A percentile compares a stretch with the other conserved stretches of the same genome.
Conservation (phyloP, 2,329 filamentous ascomycete genomes). For the Erysiphe neolycopersici region DNA sequence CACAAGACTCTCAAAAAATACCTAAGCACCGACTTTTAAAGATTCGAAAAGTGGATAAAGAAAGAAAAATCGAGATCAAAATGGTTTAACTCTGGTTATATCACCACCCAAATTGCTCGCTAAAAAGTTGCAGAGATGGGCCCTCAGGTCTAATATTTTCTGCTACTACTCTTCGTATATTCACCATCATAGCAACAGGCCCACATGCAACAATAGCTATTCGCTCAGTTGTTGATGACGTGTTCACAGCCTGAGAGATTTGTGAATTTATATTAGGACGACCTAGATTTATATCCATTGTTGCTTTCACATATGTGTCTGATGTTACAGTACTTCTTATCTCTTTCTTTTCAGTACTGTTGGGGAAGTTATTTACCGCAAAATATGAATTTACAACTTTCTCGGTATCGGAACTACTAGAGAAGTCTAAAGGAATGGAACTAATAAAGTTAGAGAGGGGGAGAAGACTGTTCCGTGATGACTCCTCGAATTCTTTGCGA, state of each 20-base stretch:
- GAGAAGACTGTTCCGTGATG: neutral
- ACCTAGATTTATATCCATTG: slow-evolving; percentile 9
- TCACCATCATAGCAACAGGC: slow-evolving; percentile 18
- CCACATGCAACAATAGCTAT: slow-evolving; percentile 23
- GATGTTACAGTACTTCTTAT: neutral
- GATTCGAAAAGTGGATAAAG: too few relatives aligned
- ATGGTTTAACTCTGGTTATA: too few relatives aligned
- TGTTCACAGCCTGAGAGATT: slow-evolving; percentile 16
- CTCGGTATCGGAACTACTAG: neutral
- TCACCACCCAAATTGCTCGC: slow-evolving; percentile 13
- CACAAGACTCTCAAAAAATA: too few relatives aligned
- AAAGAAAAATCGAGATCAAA: too few relatives aligned
- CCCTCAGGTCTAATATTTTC: slow-evolving; percentile 18
- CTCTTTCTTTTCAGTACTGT: neutral
- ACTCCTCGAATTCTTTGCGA: neutral
- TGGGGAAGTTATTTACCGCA: neutral
- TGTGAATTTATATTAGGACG: slow-evolving; percentile 17
- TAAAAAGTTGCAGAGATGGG: slow-evolving; percentile 22
- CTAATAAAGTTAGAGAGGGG: neutral
- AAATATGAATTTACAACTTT: neutral
- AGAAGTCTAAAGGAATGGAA: neutral
- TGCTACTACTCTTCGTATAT: slow-evolving; percentile 19
- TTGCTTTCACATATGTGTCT: neutral
- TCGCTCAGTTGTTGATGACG: slow-evolving; percentile 13
- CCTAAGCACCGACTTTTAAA: too few relatives aligned